These are phyloP conservation scores for Phyllostachys edulis DNA, from an alignment of 176 grass and related monocot species.

Conservation along the genomic window DNA sequence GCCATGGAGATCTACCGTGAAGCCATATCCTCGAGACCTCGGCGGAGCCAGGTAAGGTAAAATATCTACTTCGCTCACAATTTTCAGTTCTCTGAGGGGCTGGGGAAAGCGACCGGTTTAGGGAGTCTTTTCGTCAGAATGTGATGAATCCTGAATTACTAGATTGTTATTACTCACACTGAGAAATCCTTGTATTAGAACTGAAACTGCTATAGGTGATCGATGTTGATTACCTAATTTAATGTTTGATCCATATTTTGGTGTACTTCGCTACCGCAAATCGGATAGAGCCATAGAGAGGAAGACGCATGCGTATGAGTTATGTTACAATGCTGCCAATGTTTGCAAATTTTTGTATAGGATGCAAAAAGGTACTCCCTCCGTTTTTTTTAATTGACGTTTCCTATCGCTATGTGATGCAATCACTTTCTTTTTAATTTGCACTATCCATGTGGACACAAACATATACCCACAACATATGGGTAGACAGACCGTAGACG, in stretches of 20 bases:
- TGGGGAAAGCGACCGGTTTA: neutral
- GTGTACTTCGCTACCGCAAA: neutral
- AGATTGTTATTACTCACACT: too few species aligned
- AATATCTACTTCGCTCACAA: neutral
- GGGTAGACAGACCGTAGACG: neutral
- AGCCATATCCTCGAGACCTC: neutral
- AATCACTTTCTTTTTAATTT: neutral
- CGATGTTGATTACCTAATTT: neutral
- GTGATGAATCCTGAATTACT: neutral
- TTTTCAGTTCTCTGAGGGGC: neutral
- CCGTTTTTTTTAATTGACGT: too few species aligned
- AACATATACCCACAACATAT: slow-evolving; percentile 4
- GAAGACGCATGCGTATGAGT: neutral
- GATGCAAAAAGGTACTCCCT: neutral
- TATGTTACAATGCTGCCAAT: neutral
- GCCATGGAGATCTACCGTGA: neutral
- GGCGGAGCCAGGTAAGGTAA: neutral
- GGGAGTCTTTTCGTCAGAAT: neutral
- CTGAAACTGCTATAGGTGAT: neutral
- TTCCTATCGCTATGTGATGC: too few species aligned
- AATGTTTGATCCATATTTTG: neutral
- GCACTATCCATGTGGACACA: neutral
- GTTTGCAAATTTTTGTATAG: neutral
- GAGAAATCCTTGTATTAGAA: too few species aligned
- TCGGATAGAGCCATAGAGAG: neutral